Conservation (phyloP, 176 grass and related monocot genomes). For the Avena atlantica region DNA sequence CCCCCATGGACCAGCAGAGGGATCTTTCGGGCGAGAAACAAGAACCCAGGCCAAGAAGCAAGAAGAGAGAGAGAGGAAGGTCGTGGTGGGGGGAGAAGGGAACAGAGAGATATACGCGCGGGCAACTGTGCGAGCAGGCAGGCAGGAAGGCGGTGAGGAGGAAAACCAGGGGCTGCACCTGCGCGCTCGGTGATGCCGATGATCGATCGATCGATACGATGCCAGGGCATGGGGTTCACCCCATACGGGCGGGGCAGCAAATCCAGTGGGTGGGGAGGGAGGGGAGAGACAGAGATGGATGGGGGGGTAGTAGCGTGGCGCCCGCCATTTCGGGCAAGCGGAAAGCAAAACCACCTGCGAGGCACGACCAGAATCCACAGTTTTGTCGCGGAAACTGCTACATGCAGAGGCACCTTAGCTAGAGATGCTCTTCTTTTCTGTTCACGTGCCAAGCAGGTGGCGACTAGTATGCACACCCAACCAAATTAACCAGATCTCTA, state of each 20-base stretch:
- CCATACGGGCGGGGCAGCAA: background rate
- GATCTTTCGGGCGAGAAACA: background rate
- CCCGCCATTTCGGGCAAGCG: slow-evolving; percentile 20
- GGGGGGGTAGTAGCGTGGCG: background rate
- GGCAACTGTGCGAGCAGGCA: background rate
- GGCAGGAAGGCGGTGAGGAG: background rate
- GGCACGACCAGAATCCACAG: background rate
- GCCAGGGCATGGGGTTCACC: too few relatives aligned
- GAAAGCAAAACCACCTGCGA: slow-evolving; percentile 35
- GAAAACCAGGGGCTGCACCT: background rate
- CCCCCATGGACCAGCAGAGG: slow-evolving; percentile 36
- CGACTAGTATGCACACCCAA: too few relatives aligned
- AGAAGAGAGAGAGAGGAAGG: background rate
- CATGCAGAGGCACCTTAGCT: too few relatives aligned
- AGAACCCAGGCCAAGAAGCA: background rate
- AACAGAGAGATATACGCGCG: background rate
- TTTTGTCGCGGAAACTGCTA: background rate
- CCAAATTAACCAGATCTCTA: too few relatives aligned
- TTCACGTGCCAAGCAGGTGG: too few relatives aligned
- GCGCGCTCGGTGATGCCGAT: background rate
- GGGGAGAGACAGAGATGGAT: background rate
- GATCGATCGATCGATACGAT: background rate
- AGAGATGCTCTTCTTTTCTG: too few relatives aligned
- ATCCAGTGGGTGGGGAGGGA: background rate
- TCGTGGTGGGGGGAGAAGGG: background rate